Base-by-base conservation (phyloP, 495 filamentous ascomycete species). In the Bacidia rubella region DNA sequence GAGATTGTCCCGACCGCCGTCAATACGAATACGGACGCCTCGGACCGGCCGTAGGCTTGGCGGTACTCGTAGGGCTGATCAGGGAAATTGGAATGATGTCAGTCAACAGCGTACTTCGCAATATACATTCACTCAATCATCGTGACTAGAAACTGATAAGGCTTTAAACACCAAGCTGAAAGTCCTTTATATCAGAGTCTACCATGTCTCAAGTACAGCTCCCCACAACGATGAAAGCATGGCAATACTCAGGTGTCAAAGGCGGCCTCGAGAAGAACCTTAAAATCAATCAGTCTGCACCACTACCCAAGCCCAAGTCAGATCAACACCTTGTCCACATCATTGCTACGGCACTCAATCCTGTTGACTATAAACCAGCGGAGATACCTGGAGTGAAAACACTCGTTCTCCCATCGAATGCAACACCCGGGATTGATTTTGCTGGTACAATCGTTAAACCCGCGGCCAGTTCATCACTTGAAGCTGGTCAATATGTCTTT, bases 301-400 rank as follows among this genome's bases (percentile, higher is more conserved):
- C 69, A 1, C 57, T 74, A 25, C 69, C 75, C 5, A 51, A 56
- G 12, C 58, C 66, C 3, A 61, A 56, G 35, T 54, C 63, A n/a
- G 62, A 72, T 53, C 63, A 78, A 54, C 52, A 79, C 35, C 74
- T 86, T 22, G 64, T 86, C 39, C 65, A 74, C 44, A 75, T 85
- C 11, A 60, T 77, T 49, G 63, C 70, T 47, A 68, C 67, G 11
- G 64, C 73, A 15, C 63, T 86, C 46, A 87, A 87, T 65, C 83
- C 83, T 2, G 77, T 76, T 19, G 83, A 87, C 71, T 80, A 79
- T 74, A 86, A 86, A 62, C 56, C 76, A 15, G 72, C 77, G 12
- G 80, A 84, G 54, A 55, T 80, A 42, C 65, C 67, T 1, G 23
- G 71, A 10, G 12, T 77, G 3, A 59, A 56, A 2, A 65, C 69